phyloP scores from a whole-genome alignment of 2,329 filamentous ascomycete genomes.

The Diplodia intermedia region DNA sequence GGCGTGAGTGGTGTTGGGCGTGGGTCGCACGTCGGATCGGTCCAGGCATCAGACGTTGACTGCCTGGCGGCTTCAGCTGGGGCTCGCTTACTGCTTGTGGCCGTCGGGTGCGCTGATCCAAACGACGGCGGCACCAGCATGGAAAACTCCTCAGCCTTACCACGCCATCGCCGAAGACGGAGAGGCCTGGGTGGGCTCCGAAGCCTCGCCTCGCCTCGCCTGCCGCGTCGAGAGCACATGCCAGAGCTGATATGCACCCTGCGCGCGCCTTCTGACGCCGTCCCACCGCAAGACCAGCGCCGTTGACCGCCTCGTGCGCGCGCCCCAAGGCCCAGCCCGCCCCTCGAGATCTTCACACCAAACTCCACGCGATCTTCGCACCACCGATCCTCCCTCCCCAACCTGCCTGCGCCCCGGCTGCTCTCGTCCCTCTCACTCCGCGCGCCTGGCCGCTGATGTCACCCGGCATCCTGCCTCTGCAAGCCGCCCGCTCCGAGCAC shows the following conservation, averaged over 20 bases:
- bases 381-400: constrained; percentile 10
- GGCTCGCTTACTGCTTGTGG: constrained; percentile 9
- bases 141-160: constrained; percentile 29
- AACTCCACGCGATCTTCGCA: constrained; percentile 24
- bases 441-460: constrained; percentile 25
- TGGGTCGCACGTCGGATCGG: too few relatives aligned
- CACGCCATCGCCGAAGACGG: constrained; percentile 28
- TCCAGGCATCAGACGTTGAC: background rate
- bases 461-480: constrained; percentile 23
- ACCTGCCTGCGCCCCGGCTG: background rate
- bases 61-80: constrained; percentile 1
- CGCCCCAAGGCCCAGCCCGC: constrained; percentile 6
- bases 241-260: background rate
- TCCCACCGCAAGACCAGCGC: constrained; percentile 4
- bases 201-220: constrained; percentile 13
- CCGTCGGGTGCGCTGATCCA: background rate
- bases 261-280: background rate
- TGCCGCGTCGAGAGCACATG: constrained; percentile 9
- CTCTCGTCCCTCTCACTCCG: background rate
- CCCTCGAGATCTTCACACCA: constrained; percentile 29
- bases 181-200: constrained; percentile 9
- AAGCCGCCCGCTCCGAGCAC: constrained; percentile 11
- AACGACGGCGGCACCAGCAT: background rate
- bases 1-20: too few relatives aligned
- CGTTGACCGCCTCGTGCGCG: constrained; percentile 31